Base-by-base conservation (phyloP, 225 moss, liverwort and hornwort species). In the Anthoceros angustus region DNA sequence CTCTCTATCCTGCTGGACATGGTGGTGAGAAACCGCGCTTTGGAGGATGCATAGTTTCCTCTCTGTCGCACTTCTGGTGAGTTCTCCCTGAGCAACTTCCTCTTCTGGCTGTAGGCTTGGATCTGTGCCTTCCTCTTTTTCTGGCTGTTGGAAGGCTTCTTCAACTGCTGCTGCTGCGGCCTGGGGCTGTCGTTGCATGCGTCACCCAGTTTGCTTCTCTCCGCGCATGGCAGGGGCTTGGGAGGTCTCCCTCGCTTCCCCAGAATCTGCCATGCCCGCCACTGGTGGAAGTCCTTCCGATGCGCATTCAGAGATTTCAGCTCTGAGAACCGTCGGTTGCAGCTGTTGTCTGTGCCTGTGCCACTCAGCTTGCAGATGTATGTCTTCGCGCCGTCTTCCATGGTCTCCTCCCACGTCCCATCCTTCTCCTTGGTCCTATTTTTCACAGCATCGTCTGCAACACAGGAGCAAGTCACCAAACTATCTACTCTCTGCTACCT, bases 211-310 rank as follows among this genome's bases (percentile, higher is more conserved):
- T 0, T 55, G 1, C 55, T 55, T 6, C 14, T 23, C 6, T 23
- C 55, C 23, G n/a, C 12, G 14, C 55, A 20, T 9, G 55, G 8
- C 0, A 55, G 8, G 16, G 16, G 18, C 55, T 55, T 55, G 55
- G 55, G 55, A 55, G 12, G 55, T 15, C 55, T 55, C 55, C 55
- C 55, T 20, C 55, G 55, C 23, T 55, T 15, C 14, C 55, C 55
- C 55, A 55, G 55, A 18, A 55, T 55, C 55, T 55, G 55, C 55
- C 46, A 48, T 2, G 46, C 46, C 46, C 23, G 16, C 55, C 16
- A 55, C n/a, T 23, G 55, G n/a, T 55, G 55, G 55, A 18, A 55
- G n/a, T 55, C 55, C n/a, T 55, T 55, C n/a, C 55, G 55, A 55
- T 55, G 55, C 14, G 55, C 23, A 23, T 15, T 55, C 16, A 55